Base-by-base conservation (phyloP, 306 rosid genomes). In the Lagenaria siceraria region DNA sequence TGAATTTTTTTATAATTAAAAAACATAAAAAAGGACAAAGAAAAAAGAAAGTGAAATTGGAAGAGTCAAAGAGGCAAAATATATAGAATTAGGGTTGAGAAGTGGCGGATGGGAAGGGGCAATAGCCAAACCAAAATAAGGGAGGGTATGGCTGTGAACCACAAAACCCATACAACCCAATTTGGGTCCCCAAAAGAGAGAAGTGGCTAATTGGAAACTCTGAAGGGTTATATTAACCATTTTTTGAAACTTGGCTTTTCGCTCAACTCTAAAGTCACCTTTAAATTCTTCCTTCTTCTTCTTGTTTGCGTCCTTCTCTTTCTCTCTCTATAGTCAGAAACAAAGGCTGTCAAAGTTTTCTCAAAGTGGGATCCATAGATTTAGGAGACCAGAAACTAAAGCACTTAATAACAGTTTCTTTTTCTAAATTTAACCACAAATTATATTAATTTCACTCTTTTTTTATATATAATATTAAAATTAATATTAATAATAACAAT, bases 71-170 rank as follows among this genome's bases (percentile, higher is more conserved):
- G 56, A 69, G 74, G 29, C 74, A 38, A 19, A 10, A 14, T 19
- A 69, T 11, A n/a, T 10, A 19, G 21, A 21, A 7, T 49, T 2
- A 7, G 60, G n/a, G 54, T 17, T 48, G 90, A 0, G 87, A 89
- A 87, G 89, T 79, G 97, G 92, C 97, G 94, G 60, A 82, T 86
- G 85, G 97, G 85, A 58, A 56, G 25, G 24, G 75, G 86, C 85
- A 89, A 85, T 74, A 75, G 96, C 81, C 93, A 84, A 82, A 36
- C 77, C 36, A 42, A 35, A 80, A 80, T 74, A 83, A n/a, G 80
- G 60, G 22, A 51, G 36, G 72, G 29, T 64, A 48, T 82, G 46
- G 51, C 59, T 73, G 36, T 74, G 35, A 38, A 63, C 81, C 33
- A 77, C 72, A 21, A 64, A n/a, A 64, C 79, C 79, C 77, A 46